Evolutionary conservation across 192 early-diverging fungal species (phyloP), one percentile per base, ranked within the genome.

Genomic region (Podila epicladia): DNA sequence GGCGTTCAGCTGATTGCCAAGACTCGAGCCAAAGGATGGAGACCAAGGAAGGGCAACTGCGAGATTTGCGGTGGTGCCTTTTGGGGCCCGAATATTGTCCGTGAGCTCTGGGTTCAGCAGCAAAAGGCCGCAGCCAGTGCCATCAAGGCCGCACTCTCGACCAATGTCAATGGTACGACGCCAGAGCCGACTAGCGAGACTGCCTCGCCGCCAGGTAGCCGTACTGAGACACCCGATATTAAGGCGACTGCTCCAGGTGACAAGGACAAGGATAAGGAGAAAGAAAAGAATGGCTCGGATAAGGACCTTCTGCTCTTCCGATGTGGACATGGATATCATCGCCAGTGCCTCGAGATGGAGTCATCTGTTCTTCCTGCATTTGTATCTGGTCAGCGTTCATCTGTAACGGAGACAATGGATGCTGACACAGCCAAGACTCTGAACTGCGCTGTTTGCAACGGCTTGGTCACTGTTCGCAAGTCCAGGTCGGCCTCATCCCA

Each of bases 271-370:
- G 45, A 26, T 32, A 64, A 71, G 9, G 60, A 26, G 29, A 64
- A 71, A 5, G 60, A 71, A 58, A 71, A 59, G 45, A 26, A 22
- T 12, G 37, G 2, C 24, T 17, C 49, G 9, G 74, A 84, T 62
- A 86, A 74, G 61, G 85, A 85, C 28, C 53, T 86, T 20, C 22
- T 87, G 28, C 59, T 89, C 17, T 89, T 87, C 71, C 83, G 85
- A 22, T 87, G 87, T 69, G 88, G 86, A 15, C 88, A 87, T 69
- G 87, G 85, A 50, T 89, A 84, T 49, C 88, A 89, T 75, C 84
- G 75, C 28, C 76, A 86, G 20, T 89, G 88, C 38, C 60, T 89
- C 9, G 79, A 79, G 55, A 79, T 79, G 75, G 75, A 79, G 12
- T 63, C 75, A 2, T 48, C 62, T 9, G 15, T 38, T 15, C 45